Evolutionary conservation across 2,329 filamentous ascomycete genomes (phyloP).

Genomic region (Colletotrichum melonis): DNA sequence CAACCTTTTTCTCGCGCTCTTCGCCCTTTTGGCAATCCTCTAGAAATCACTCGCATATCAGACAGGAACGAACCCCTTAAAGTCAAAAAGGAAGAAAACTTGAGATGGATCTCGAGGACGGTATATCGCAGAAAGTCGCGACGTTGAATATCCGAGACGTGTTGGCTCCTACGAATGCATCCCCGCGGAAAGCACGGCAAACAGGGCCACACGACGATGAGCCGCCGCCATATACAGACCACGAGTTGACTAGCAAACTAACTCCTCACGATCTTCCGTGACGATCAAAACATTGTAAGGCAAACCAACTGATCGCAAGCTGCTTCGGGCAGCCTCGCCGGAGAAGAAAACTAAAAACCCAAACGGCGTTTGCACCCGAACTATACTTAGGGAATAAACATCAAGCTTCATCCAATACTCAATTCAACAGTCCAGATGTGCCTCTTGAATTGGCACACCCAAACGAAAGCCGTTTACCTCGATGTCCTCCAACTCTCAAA

Average conservation of each 20-base stretch:
- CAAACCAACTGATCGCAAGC: background rate
- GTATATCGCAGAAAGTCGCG: background rate
- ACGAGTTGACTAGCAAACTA: background rate
- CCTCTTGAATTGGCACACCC: background rate
- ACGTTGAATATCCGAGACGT: background rate
- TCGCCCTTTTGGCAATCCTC: background rate
- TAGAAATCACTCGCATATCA: background rate
- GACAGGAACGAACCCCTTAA: background rate
- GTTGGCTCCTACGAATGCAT: too few species aligned
- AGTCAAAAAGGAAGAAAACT: conserved; percentile 1
- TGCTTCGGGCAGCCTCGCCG: background rate
- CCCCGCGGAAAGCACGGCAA: too few species aligned
- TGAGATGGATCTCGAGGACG: conserved; percentile 8
- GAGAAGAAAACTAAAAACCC: background rate
- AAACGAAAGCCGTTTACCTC: background rate
- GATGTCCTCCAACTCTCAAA: background rate
- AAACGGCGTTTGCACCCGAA: background rate
- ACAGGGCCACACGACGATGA: background rate
- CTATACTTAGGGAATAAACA: background rate
- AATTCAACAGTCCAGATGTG: background rate
- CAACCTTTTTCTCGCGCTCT: background rate
- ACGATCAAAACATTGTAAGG: background rate
- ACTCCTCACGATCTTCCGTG: background rate
- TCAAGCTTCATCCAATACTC: background rate
- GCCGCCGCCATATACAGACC: background rate